Base-by-base conservation (phyloP, 2,329 filamentous ascomycete species). In the Paracoccidioides lutzii region DNA sequence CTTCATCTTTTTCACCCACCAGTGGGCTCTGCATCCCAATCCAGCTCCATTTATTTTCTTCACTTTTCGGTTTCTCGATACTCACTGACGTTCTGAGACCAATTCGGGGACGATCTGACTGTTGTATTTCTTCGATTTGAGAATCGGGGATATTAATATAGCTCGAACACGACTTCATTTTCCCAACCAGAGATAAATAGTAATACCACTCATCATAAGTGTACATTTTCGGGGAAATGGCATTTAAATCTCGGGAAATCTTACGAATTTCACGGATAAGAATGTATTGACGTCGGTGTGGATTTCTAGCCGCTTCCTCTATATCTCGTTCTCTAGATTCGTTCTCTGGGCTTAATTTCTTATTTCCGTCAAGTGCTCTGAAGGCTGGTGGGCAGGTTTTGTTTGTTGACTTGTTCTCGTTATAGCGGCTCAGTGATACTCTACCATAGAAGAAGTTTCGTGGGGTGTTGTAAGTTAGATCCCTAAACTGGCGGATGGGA, bases 171-270 rank as follows among this genome's bases (percentile, higher is more conserved):
- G 66, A 64, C 49, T 77, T 73, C 42, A 73, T 68, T 40, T 75
- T 71, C 2, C 73, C 74, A 44, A 78, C 68, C 1, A 79, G 68
- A 48, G 67, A 69, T 7, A 79, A 65, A 57, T 72, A 79, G 59
- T 76, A 77, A 40, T 72, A 71, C 76, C 76, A 79, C 60, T 74
- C 70, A 5, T 68, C 63, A 51, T 73, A 74, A 9, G 63, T 64
- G 50, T 73, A 74, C 54, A 66, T 63, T 55, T 70, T 72, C 1
- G 66, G 61, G 1, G 65, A 62, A 37, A 63, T 61, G 7, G 61
- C 63, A 12, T 65, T 63, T 5, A 71, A 55, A 49, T 73, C 68
- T 6, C 65, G 58, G 53, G 73, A 67, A 54, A 75, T 65, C 52
- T 68, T 71, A 12, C 69, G 66, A 28, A 74, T 62, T 52, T 74